Percentiles rank a stretch among this genome's conserved stretches.
phyloP scores from a whole-genome alignment of 2,329 filamentous ascomycete species.

The Gyromitra esculenta region DNA sequence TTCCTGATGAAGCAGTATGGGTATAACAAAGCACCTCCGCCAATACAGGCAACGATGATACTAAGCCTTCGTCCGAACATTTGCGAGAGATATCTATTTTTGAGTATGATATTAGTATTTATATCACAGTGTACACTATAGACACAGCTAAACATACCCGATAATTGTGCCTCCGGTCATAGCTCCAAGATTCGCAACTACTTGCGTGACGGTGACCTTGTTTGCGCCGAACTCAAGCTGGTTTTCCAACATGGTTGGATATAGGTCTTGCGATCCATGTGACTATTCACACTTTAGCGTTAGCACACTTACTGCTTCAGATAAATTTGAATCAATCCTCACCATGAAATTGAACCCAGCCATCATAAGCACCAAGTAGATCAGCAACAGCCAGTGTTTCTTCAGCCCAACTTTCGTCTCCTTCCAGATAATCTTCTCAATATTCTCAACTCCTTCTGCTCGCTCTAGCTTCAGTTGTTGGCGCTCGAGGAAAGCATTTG shows the following conservation, averaged over 20 bases:
- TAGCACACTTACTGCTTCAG: conserved; percentile 13
- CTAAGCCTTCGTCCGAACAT: conserved; percentile 75
- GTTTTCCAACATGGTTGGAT: conserved; percentile 70
- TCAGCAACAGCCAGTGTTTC: conserved; percentile 80
- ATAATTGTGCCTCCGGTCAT: conserved; percentile 73
- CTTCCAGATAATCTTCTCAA: conserved; percentile 73
- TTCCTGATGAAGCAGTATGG: conserved; percentile 81
- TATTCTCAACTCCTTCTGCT: conserved; percentile 66
- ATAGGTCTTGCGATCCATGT: conserved; percentile 76
- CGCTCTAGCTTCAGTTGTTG: conserved; percentile 66
- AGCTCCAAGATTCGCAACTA: conserved; percentile 76
- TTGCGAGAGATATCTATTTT: conserved; percentile 68
- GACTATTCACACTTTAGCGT: conserved; percentile 61
- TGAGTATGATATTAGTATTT: neutral
- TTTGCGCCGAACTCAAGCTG: conserved; percentile 67
- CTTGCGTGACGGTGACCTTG: conserved; percentile 74
- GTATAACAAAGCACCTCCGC: conserved; percentile 81
- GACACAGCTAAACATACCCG: conserved; percentile 60
- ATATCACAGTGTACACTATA: too few species aligned
- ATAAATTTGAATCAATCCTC: conserved; percentile 43
- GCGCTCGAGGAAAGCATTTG: conserved; percentile 74
- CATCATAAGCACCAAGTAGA: conserved; percentile 87
- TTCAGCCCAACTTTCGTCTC: conserved; percentile 82
- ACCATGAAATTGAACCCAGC: conserved; percentile 91
- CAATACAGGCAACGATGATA: conserved; percentile 71